These are phyloP conservation scores for Cyclostephanos tholiformis DNA, from an alignment of 108 stramenopile genomes.

Conservation along the genomic window DNA sequence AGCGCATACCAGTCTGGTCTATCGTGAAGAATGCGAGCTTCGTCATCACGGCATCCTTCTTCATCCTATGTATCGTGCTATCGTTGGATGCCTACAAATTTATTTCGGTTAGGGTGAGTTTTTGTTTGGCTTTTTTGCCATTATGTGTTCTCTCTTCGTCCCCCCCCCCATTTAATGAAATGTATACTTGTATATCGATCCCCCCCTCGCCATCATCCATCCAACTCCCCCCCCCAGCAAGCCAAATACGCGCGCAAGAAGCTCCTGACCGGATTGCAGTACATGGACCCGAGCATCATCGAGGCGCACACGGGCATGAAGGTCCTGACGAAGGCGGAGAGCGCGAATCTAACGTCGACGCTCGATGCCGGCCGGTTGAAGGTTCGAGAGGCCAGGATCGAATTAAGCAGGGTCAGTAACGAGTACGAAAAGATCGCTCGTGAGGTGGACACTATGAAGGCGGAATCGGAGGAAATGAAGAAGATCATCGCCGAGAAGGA, in stretches of 20 bases:
- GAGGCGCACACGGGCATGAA: slow-evolving; percentile 49
- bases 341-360: background rate
- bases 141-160: too few species aligned
- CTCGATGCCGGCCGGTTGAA: slow-evolving; percentile 14
- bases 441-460: slow-evolving; percentile 24
- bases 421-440: slow-evolving; percentile 9
- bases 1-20: slow-evolving; percentile 33
- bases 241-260: slow-evolving; percentile 47
- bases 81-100: slow-evolving; percentile 47
- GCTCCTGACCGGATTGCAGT: slow-evolving; percentile 32
- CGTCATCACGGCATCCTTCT: slow-evolving; percentile 21
- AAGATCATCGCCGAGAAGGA: slow-evolving; percentile 16
- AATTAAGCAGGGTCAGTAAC: slow-evolving; percentile 22
- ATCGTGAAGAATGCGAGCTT: slow-evolving; percentile 39
- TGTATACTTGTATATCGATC: too few species aligned
- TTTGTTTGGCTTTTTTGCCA: too few species aligned
- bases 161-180: too few species aligned
- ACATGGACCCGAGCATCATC: slow-evolving; percentile 47
- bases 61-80: slow-evolving; percentile 27
- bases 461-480: slow-evolving; percentile 34
- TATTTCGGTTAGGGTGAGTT: slow-evolving; percentile 43
- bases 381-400: slow-evolving; percentile 20
- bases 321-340: slow-evolving; percentile 30
- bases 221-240: slow-evolving; percentile 10
- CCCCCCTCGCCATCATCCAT: too few species aligned